Evolutionary conservation across 352 stramenopile genomes (phyloP).

Genomic region (Globisporangium spiculum): DNA sequence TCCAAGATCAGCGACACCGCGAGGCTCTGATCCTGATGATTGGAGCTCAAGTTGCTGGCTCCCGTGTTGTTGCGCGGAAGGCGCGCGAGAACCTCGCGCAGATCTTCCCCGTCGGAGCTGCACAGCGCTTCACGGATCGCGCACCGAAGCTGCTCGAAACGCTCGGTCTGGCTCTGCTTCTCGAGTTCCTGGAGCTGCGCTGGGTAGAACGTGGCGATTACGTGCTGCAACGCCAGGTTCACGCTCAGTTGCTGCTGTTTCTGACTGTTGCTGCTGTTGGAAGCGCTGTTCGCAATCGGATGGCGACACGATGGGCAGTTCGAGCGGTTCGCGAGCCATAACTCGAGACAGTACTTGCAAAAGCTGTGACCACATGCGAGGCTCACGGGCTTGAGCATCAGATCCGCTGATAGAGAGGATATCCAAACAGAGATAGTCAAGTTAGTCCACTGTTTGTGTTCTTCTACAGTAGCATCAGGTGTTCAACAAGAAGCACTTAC

Average conservation of each 20-base stretch:
- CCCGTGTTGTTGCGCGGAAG: slow-evolving; percentile 16
- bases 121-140: slow-evolving; percentile 29
- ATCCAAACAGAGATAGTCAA: not conserved
- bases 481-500: slow-evolving; percentile 19
- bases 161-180: slow-evolving; percentile 26
- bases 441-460: not conserved
- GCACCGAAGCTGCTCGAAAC: slow-evolving; percentile 26
- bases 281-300: not conserved
- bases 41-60: slow-evolving; percentile 3
- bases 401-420: slow-evolving; percentile 23
- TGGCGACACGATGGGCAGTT: slow-evolving; percentile 41
- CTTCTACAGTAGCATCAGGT: not conserved
- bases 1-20: slow-evolving; percentile 33
- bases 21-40: slow-evolving; percentile 20
- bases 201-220: slow-evolving; percentile 30
- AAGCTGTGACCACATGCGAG: slow-evolving; percentile 46
- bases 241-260: slow-evolving; percentile 16
- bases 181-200: slow-evolving; percentile 27
- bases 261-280: not conserved
- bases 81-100: slow-evolving; percentile 28
- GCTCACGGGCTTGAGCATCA: slow-evolving; percentile 44
- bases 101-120: slow-evolving; percentile 18
- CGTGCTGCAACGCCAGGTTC: slow-evolving; percentile 36
- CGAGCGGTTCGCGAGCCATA: slow-evolving; percentile 36
- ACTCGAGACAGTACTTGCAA: slow-evolving; percentile 40